Conservation (phyloP, 73 alveolate genomes). For the Paramecium biaurelia region DNA sequence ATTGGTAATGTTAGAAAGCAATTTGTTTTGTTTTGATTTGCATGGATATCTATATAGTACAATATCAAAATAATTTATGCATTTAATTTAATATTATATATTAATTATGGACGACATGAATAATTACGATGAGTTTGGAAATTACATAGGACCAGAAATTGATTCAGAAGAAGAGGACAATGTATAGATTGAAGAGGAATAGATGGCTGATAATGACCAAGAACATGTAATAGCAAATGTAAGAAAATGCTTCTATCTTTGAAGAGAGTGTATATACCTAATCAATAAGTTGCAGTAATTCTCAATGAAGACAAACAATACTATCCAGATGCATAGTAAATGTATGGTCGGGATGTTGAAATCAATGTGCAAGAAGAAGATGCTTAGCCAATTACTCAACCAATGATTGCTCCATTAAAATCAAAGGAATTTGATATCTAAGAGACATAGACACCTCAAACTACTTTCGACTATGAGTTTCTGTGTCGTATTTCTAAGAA, state of each 20-base stretch:
- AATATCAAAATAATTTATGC: neutral
- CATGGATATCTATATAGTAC: neutral
- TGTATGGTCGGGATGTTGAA: conserved; percentile 96
- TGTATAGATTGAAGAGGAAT: conserved; percentile 48
- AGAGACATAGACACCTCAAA: conserved; percentile 89
- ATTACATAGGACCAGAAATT: conserved; percentile 93
- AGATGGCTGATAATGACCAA: neutral
- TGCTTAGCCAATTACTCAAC: conserved; percentile 97
- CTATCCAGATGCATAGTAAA: conserved; percentile 95
- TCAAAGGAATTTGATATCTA: conserved; percentile 87
- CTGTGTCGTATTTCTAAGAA: conserved; percentile 88
- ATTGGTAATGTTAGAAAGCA: conserved; percentile 95
- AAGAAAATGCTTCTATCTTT: conserved; percentile 26
- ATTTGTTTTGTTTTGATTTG: conserved; percentile 78
- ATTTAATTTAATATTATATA: neutral
- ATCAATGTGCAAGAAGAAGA: conserved; percentile 98
- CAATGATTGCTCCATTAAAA: conserved; percentile 97
- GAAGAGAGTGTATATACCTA: conserved; percentile 46
- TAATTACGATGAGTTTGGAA: conserved; percentile 99
- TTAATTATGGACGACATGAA: conserved; percentile 63
- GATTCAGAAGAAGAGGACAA: conserved; percentile 71
- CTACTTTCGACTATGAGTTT: conserved; percentile 90
- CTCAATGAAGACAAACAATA: conserved; percentile 98
- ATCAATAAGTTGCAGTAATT: conserved; percentile 76
- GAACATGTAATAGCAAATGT: neutral